Evolutionary conservation across 176 grass and related monocot species (phyloP), one percentile per base, ranked within the genome.

Genomic region (Poa pratensis): DNA sequence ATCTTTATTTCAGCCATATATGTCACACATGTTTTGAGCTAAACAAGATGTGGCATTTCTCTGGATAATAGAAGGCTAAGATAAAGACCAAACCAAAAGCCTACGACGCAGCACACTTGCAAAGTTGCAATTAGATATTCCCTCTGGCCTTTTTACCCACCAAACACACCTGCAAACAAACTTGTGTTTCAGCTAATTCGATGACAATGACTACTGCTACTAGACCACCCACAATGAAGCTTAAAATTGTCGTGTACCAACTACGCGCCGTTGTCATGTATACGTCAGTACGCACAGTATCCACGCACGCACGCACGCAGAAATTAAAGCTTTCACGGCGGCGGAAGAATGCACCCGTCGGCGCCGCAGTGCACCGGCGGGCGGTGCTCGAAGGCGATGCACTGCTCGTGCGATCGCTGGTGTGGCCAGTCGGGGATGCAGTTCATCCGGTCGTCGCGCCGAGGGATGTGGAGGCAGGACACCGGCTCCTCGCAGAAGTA

Each of bases 401-500:
- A 97, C 69, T 97, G 86, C 78, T 97, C 88, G 26, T 73, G 86
- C 26, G 87, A 28, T 2, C 95, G 86, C 80, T 97, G 95, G 69
- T 94, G 62, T 0, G 92, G 95, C 84, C 95, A 81, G 46, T 87
- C 83, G 2, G 85, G 86, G 76, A 97, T 93, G 84, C 95, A 97
- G 85, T 97, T 97, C 81, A 89, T 82, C 13, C 89, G 76, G 85
- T 97, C 92, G 81, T 97, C 89, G 2, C 85, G 86, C 3, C 20
- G 58, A 6, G 84, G 86, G n/a, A 93, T 35, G 83, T 83, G 91
- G 49, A 91, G 90, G 80, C 95, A 97, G 18, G 60, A 60, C 85
- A 94, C 90, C 18, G 93, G 79, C 76, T 93, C 95, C n/a, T 23
- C 85, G 66, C 89, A 90, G 84, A 97, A 91, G 81, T 88, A 97